Conservation (phyloP, 73 alveolate species). For the Paramecium octaurelia region DNA sequence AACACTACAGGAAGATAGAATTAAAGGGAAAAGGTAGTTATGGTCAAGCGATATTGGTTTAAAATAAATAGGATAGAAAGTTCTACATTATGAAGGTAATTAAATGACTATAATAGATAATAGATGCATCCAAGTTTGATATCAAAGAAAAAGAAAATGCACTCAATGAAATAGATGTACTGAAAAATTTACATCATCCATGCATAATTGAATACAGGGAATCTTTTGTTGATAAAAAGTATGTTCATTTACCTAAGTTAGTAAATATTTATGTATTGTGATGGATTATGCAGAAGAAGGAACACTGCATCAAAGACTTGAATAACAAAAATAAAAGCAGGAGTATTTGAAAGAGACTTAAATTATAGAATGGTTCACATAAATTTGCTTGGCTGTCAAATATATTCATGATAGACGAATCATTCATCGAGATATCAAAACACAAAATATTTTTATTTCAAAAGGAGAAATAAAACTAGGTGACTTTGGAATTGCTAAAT, state of each 20-base stretch:
- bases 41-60: constrained; percentile 59
- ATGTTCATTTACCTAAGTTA: not conserved
- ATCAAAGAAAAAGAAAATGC: constrained; percentile 56
- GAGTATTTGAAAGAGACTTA: constrained; percentile 63
- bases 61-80: constrained; percentile 43
- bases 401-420: constrained; percentile 80
- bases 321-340: constrained; percentile 57
- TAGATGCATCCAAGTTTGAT: constrained; percentile 46
- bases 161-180: constrained; percentile 58
- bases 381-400: constrained; percentile 75
- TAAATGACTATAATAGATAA: not conserved
- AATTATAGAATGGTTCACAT: constrained; percentile 70
- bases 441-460: constrained; percentile 78
- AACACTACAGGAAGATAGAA: constrained; percentile 51
- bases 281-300: constrained; percentile 93
- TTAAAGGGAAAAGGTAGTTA: constrained; percentile 62
- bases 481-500: constrained; percentile 86
- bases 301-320: constrained; percentile 70
- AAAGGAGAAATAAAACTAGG: constrained; percentile 80
- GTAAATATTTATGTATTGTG: constrained; percentile 75
- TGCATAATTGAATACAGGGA: constrained; percentile 61
- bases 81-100: constrained; percentile 56
- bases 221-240: constrained; percentile 66
- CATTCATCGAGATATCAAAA: constrained; percentile 82
- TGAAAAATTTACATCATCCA: constrained; percentile 62